Evolutionary conservation across 306 rosid species (phyloP).

Genomic region (Rosa chinensis): DNA sequence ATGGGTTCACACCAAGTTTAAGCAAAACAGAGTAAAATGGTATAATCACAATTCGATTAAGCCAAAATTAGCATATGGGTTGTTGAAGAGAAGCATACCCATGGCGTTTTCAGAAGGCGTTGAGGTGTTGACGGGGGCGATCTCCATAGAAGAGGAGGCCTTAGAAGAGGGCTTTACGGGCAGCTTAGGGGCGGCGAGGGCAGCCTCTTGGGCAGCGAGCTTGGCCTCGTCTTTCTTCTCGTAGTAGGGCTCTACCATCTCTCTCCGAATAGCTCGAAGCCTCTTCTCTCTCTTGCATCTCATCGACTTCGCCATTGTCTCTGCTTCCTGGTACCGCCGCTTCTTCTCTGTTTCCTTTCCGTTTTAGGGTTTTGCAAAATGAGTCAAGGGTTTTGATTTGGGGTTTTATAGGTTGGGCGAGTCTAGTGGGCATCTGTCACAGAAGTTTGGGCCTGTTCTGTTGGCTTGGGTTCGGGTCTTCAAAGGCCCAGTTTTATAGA

Average conservation of each 20-base stretch:
- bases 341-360: not conserved
- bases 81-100: slow-evolving; percentile 35
- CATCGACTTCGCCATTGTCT: slow-evolving; percentile 80
- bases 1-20: not conserved
- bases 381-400: fast-evolving
- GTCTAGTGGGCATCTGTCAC: not conserved
- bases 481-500: not conserved
- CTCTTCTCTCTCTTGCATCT: slow-evolving; percentile 90
- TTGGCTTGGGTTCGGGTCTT: not conserved
- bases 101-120: slow-evolving; percentile 22
- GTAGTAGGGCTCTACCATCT: slow-evolving; percentile 77
- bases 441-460: not conserved
- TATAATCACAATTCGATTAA: not conserved
- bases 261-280: slow-evolving; percentile 83
- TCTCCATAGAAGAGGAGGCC: slow-evolving; percentile 50
- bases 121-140: slow-evolving; percentile 25
- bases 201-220: slow-evolving; percentile 84
- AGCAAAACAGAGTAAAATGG: not conserved
- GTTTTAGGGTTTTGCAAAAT: slow-evolving; percentile 23
- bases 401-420: not conserved
- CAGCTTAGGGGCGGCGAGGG: slow-evolving; percentile 94
- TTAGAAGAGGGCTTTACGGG: slow-evolving; percentile 37
- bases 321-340: not conserved
- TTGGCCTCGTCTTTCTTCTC: slow-evolving; percentile 87
- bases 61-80: not conserved